phyloP scores from a whole-genome alignment of 2,329 filamentous ascomycete genomes.

The Trichoderma breve region DNA sequence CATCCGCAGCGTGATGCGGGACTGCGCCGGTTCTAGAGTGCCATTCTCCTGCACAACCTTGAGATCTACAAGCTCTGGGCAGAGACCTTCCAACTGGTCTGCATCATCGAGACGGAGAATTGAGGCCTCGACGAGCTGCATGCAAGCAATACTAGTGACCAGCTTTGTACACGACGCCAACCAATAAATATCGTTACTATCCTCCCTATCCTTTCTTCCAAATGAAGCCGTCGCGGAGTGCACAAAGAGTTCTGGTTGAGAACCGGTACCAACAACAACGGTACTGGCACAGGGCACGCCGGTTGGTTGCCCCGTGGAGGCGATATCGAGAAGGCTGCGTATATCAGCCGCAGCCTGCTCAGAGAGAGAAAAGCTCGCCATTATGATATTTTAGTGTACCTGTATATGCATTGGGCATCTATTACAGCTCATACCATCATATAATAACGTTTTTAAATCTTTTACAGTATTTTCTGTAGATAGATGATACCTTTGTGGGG shows the following conservation, averaged over 20 bases:
- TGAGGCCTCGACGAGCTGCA: background rate
- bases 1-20: background rate
- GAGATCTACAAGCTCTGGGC: background rate
- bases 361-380: background rate
- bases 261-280: background rate
- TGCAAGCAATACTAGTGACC: background rate
- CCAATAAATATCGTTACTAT: background rate
- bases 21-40: background rate
- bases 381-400: background rate
- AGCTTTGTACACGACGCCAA: background rate
- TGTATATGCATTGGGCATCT: background rate
- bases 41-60: background rate
- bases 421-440: background rate
- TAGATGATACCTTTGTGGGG: background rate
- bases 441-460: background rate
- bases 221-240: background rate
- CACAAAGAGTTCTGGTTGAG: background rate
- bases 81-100: background rate
- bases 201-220: background rate
- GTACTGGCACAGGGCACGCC: background rate
- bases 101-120: background rate
- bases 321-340: background rate
- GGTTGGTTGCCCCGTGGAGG: background rate
- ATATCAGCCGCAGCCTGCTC: background rate
- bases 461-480: background rate